Conservation (phyloP, 1,284 basidiomycete species). For the Melampsora abietis-canadensis region DNA sequence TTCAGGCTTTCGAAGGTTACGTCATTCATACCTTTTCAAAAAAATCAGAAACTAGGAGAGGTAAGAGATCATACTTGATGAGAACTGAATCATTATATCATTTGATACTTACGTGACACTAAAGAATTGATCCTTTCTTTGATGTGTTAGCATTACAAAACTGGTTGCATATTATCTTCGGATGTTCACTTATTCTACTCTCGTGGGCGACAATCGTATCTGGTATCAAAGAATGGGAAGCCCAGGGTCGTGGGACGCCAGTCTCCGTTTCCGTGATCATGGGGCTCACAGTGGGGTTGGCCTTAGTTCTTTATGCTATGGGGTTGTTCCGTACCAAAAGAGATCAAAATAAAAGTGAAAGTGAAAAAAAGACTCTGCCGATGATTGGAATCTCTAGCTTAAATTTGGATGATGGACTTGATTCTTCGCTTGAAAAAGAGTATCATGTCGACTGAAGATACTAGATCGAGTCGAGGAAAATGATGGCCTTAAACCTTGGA, state of each 20-base stretch:
- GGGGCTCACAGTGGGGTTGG: conserved; percentile 6
- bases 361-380: not conserved
- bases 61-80: not conserved
- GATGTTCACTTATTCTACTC: conserved; percentile 15
- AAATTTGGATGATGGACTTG: not conserved
- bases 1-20: conserved; percentile 27
- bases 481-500: no score
- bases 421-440: not conserved
- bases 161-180: conserved; percentile 8
- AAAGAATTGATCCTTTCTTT: not conserved
- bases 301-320: not conserved
- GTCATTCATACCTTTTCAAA: conserved; percentile 16
- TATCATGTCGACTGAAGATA: not conserved
- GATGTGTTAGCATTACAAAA: not conserved
- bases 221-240: conserved; percentile 42
- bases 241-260: conserved; percentile 30
- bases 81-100: not conserved
- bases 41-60: not conserved
- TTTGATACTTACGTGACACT: not conserved
- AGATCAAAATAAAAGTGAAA: not conserved
- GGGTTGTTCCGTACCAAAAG: not conserved
- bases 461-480: no score
- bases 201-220: conserved; percentile 29
- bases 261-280: conserved; percentile 22
- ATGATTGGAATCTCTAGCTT: not conserved